Percentiles rank a stretch among this genome's conserved stretches.
phyloP scores from a whole-genome alignment of 129 eudicot genomes.

The Scalesia atractyloides region DNA sequence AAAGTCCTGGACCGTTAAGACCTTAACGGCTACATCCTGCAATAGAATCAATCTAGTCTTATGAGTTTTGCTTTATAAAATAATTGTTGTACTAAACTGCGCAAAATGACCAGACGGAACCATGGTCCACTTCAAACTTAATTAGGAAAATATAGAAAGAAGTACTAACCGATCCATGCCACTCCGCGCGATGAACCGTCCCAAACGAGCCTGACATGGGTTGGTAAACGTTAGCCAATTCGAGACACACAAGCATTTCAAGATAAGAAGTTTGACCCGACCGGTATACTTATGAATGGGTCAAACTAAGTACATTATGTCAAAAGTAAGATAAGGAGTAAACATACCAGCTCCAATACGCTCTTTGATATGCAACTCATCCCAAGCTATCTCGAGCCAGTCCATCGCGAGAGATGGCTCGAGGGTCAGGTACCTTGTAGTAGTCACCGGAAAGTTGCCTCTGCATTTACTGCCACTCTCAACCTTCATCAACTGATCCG shows the following conservation, averaged over 20 bases:
- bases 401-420: conserved; percentile 98
- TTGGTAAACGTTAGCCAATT: conserved; percentile 12
- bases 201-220: conserved; percentile 80
- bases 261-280: background rate
- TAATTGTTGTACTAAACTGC: background rate
- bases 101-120: background rate
- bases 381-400: conserved; percentile 98
- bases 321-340: background rate
- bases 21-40: conserved; percentile 99
- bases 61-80: background rate
- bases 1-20: conserved; percentile 83
- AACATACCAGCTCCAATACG: conserved; percentile 92
- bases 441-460: conserved; percentile 45
- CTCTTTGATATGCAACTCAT: conserved; percentile 84
- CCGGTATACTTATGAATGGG: background rate
- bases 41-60: background rate
- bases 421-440: conserved; percentile 71
- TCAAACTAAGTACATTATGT: background rate
- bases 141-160: background rate
- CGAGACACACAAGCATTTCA: background rate
- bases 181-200: conserved; percentile 96
- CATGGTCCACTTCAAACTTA: background rate
- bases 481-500: conserved; percentile 40
- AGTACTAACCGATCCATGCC: conserved; percentile 98
- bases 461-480: conserved; percentile 39